Evolutionary conservation across 1,284 basidiomycete species (phyloP).

Genomic region (Mrakiaceae sp.): DNA sequence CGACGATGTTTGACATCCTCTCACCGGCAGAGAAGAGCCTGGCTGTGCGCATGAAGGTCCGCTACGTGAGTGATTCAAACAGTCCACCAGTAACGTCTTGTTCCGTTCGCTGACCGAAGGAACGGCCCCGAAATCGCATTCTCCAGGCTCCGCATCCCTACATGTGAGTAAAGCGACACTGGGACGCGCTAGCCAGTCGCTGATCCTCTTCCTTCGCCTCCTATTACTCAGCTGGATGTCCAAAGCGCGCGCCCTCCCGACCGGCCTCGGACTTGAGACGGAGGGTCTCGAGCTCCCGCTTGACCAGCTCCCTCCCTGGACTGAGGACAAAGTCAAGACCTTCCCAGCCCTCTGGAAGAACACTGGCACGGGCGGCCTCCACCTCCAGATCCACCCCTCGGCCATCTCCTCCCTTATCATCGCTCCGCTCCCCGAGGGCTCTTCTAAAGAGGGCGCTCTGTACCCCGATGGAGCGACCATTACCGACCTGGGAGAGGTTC

Average conservation of each 20-base stretch:
- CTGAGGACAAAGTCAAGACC: slow-evolving; percentile 56
- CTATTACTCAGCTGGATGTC: slow-evolving; percentile 75
- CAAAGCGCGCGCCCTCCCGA: slow-evolving; percentile 54
- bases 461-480: slow-evolving; percentile 65
- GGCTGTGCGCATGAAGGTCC: slow-evolving; percentile 60
- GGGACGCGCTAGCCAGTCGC: too few species aligned
- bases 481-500: slow-evolving; percentile 54
- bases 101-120: too few species aligned
- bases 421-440: slow-evolving; percentile 49
- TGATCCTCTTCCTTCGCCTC: slow-evolving; percentile 36
- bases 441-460: slow-evolving; percentile 43
- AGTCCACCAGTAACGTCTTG: too few species aligned
- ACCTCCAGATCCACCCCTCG: slow-evolving; percentile 67
- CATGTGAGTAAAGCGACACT: background rate
- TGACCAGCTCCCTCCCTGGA: slow-evolving; percentile 59
- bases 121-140: background rate
- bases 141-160: slow-evolving; percentile 11
- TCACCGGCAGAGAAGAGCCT: slow-evolving; percentile 64
- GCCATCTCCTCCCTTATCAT: slow-evolving; percentile 48
- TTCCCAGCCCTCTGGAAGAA: slow-evolving; percentile 74
- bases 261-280: slow-evolving; percentile 64
- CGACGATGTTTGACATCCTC: slow-evolving; percentile 74
- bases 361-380: slow-evolving; percentile 58
- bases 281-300: slow-evolving; percentile 57
- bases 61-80: slow-evolving; percentile 37